A percentile compares a stretch with the other conserved stretches of the same genome.
Conservation (phyloP, 2,329 filamentous ascomycete genomes). For the Boeremia lycopersici region DNA sequence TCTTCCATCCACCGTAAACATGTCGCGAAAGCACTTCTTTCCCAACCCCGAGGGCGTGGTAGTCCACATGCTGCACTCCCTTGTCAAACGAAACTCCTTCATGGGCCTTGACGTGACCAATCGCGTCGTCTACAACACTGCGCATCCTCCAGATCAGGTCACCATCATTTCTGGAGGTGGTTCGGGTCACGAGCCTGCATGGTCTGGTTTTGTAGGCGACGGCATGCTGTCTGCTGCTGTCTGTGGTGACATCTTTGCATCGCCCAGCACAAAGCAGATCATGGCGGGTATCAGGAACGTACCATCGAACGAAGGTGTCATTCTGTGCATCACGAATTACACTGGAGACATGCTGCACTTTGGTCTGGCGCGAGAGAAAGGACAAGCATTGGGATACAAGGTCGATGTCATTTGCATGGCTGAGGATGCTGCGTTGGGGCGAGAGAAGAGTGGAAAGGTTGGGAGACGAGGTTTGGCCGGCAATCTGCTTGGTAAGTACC, state of each 20-base stretch:
- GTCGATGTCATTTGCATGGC: constrained; percentile 57
- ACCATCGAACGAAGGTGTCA: constrained; percentile 53
- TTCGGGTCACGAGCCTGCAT: constrained; percentile 56
- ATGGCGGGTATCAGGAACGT: constrained; percentile 56
- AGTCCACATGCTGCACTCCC: constrained; percentile 54
- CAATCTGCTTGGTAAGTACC: constrained; percentile 52
- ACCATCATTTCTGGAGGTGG: constrained; percentile 56
- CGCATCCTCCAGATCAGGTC: constrained; percentile 52
- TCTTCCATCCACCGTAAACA: constrained; percentile 25
- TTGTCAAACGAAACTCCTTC: constrained; percentile 53
- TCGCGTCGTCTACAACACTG: constrained; percentile 56
- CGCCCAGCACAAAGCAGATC: constrained; percentile 56
- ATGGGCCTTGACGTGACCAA: constrained; percentile 53
- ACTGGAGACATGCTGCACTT: constrained; percentile 59
- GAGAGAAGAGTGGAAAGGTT: constrained; percentile 56
- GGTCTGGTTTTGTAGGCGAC: constrained; percentile 56
- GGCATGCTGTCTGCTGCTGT: constrained; percentile 57
- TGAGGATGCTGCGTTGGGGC: constrained; percentile 56
- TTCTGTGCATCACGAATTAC: constrained; percentile 58
- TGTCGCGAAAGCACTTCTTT: constrained; percentile 63
- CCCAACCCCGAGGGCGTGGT: constrained; percentile 58
- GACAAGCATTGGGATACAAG: constrained; percentile 52
- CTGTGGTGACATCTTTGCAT: constrained; percentile 57
- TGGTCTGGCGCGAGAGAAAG: constrained; percentile 56
- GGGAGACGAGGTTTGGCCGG: constrained; percentile 58